phyloP scores from a whole-genome alignment of 1,284 basidiomycete species.

The Fomitiporia mediterranea region DNA sequence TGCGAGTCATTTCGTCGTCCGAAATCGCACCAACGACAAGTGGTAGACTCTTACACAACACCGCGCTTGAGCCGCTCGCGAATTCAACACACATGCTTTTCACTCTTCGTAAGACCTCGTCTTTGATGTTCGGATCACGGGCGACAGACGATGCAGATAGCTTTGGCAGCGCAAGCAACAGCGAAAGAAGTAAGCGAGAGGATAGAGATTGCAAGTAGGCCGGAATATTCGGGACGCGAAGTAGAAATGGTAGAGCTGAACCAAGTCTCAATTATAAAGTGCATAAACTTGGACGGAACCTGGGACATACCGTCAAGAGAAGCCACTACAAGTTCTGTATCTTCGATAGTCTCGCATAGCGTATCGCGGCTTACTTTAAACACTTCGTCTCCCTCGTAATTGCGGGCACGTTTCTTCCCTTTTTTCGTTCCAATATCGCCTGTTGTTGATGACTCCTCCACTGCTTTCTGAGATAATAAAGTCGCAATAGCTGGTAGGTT shows the following conservation, averaged over 20 bases:
- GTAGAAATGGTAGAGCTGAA: conserved; percentile 46
- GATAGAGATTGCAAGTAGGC: conserved; percentile 53
- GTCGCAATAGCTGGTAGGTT: conserved; percentile 46
- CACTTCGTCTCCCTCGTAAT: conserved; percentile 75
- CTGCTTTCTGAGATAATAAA: conserved; percentile 42
- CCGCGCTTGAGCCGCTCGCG: conserved; percentile 47
- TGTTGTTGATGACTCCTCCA: conserved; percentile 24
- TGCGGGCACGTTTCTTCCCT: conserved; percentile 71
- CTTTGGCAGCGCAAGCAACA: conserved; percentile 52
- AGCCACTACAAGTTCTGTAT: conserved; percentile 49
- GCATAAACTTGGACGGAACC: conserved; percentile 3
- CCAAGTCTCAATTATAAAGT: conserved; percentile 13
- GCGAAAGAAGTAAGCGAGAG: conserved; percentile 51
- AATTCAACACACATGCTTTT: conserved; percentile 45
- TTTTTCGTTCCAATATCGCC: conserved; percentile 42
- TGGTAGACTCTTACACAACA: conserved; percentile 52
- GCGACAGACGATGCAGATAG: conserved; percentile 54
- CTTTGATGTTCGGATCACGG: conserved; percentile 44
- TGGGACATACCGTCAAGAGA: conserved; percentile 55
- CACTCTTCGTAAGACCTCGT: conserved; percentile 39
- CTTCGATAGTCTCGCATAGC: conserved; percentile 44
- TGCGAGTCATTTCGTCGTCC: conserved; percentile 3
- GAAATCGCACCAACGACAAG: conserved; percentile 9
- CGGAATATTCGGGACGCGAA: conserved; percentile 47
- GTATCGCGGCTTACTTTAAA: conserved; percentile 52